phyloP scores from a whole-genome alignment of 2,329 filamentous ascomycete species.

The Fusarium nygamai region DNA sequence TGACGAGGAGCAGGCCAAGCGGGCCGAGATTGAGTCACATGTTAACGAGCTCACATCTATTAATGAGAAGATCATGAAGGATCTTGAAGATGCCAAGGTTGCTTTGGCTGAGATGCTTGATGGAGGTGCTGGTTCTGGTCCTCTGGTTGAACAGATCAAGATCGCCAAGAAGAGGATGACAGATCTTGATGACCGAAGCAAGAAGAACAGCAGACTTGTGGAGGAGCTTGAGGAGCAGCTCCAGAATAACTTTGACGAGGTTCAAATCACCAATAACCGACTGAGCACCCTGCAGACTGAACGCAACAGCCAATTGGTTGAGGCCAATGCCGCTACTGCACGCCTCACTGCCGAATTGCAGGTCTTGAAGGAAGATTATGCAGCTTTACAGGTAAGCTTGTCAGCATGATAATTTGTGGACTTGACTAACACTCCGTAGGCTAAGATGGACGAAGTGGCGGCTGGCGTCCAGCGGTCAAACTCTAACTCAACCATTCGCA shows the following conservation, averaged over 20 bases:
- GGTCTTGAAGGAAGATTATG: conserved; percentile 73
- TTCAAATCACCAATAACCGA: conserved; percentile 84
- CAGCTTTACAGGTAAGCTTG: conserved; percentile 77
- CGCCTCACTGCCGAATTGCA: conserved; percentile 76
- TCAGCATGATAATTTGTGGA: background rate
- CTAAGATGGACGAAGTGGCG: conserved; percentile 66
- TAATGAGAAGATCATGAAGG: conserved; percentile 67
- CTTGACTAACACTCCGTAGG: conserved; percentile 53
- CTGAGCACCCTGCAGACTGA: conserved; percentile 84
- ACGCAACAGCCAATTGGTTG: conserved; percentile 79
- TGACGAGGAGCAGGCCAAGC: conserved; percentile 66
- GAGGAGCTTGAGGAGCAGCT: conserved; percentile 98
- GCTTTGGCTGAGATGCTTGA: conserved; percentile 64
- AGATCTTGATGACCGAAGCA: conserved; percentile 74
- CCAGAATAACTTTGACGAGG: conserved; percentile 93
- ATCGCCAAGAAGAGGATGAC: conserved; percentile 73
- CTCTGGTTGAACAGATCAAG: conserved; percentile 65
- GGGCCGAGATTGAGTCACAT: conserved; percentile 65
- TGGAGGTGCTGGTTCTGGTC: conserved; percentile 55
- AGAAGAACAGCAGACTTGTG: conserved; percentile 90
- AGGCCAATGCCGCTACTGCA: conserved; percentile 73
- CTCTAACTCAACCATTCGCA: conserved; percentile 78
- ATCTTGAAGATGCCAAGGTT: conserved; percentile 70
- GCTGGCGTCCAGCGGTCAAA: conserved; percentile 65
- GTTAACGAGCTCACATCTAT: conserved; percentile 65